Conservation (phyloP, 257 asterid genomes). For the Solanum dulcamara region DNA sequence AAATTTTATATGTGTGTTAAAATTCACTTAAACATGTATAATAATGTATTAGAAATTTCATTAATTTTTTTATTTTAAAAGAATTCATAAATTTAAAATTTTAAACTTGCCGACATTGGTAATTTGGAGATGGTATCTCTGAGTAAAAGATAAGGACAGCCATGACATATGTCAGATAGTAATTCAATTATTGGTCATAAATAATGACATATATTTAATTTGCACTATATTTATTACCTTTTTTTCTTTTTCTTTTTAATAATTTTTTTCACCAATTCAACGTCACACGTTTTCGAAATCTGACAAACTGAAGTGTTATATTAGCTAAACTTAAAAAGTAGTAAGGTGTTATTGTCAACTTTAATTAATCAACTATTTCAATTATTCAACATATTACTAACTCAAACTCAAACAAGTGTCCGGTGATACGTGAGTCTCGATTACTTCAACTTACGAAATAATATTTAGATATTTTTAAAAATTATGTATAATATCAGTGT, state of each 20-base stretch:
- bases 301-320: background rate
- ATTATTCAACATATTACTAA: background rate
- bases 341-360: background rate
- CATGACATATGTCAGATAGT: background rate
- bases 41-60: no score
- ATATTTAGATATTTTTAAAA: no score
- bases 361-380: background rate
- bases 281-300: background rate
- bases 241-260: background rate
- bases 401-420: background rate
- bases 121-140: no score
- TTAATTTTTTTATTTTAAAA: no score
- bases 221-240: background rate
- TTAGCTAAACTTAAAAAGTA: background rate
- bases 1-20: no score
- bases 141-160: background rate
- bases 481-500: accelerated
- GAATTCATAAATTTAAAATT: background rate
- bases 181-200: background rate
- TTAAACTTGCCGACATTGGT: background rate
- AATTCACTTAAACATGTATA: no score
- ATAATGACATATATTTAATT: background rate
- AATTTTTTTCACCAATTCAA: background rate
- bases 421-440: no score
- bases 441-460: background rate